Evolutionary conservation across 1,139 yeast genomes (phyloP).

Genomic region (Taphrina flavorubra): DNA sequence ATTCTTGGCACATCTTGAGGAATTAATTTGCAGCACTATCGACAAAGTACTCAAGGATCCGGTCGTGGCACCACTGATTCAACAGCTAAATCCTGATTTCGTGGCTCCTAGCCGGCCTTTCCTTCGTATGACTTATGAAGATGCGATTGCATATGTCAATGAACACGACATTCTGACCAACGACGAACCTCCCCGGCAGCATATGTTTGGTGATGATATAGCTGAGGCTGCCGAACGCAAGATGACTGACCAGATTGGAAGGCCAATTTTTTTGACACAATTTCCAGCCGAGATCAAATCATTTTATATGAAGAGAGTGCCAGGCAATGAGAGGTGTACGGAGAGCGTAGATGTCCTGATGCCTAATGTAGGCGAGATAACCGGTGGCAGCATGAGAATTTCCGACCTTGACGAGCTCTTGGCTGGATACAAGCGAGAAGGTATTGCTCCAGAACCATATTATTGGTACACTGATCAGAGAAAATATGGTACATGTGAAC

Average conservation of each 20-base stretch:
- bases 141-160: conserved; percentile 95
- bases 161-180: conserved; percentile 93
- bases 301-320: conserved; percentile 93
- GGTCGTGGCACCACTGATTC: conserved; percentile 82
- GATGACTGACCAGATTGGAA: conserved; percentile 94
- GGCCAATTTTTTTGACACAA: conserved; percentile 85
- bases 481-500: conserved; percentile 96
- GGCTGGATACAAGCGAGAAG: conserved; percentile 91
- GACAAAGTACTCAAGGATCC: conserved; percentile 86
- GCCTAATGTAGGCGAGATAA: conserved; percentile 84
- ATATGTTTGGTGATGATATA: conserved; percentile 97
- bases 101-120: conserved; percentile 83
- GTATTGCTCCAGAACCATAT: conserved; percentile 76
- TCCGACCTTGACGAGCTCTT: conserved; percentile 77
- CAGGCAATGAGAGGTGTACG: conserved; percentile 90
- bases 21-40: conserved; percentile 69
- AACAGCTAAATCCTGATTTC: conserved; percentile 91
- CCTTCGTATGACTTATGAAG: conserved; percentile 85
- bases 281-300: conserved; percentile 98
- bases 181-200: conserved; percentile 58
- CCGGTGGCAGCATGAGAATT: conserved; percentile 73
- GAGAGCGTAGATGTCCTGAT: conserved; percentile 97
- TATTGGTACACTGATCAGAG: conserved; percentile 97
- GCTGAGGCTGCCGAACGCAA: conserved; percentile 99
- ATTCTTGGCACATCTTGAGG: conserved; percentile 81